Evolutionary conservation across 2,329 filamentous ascomycete species (phyloP).

Genomic region (Pleoardoris graminearum): DNA sequence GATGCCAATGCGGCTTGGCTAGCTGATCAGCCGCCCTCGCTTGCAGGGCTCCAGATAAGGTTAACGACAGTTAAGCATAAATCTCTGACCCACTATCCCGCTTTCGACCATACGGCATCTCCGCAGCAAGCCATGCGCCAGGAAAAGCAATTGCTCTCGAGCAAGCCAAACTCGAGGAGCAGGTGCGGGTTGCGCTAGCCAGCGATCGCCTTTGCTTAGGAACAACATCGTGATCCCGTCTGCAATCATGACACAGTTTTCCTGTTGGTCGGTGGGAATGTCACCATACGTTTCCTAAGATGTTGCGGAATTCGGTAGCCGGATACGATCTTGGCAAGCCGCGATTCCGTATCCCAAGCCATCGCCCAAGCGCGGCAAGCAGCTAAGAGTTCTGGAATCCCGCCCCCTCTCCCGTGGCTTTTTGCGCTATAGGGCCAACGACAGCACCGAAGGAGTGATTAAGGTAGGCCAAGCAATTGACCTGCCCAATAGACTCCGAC

Average conservation of each 20-base stretch:
- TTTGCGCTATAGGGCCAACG: conserved; percentile 7
- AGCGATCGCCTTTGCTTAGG: background rate
- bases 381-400: conserved; percentile 15
- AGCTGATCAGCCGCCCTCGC: conserved; percentile 28
- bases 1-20: conserved; percentile 15
- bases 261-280: background rate
- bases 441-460: conserved; percentile 24
- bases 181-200: background rate
- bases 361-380: background rate
- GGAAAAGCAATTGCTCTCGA: conserved; percentile 15
- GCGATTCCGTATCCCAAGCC: conserved; percentile 1
- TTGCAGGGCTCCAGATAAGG: conserved; percentile 40
- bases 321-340: conserved; percentile 12
- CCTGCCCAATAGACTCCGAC: conserved; percentile 28
- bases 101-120: conserved; percentile 24
- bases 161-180: background rate
- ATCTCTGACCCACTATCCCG: conserved; percentile 33
- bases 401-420: conserved; percentile 11
- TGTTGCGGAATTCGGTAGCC: conserved; percentile 8
- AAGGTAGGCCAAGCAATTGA: conserved; percentile 42
- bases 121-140: conserved; percentile 20
- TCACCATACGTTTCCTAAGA: background rate
- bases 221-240: background rate
- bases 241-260: background rate
- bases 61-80: conserved; percentile 45